Evolutionary conservation across 2,329 filamentous ascomycete species (phyloP), one percentile per base, ranked within the genome.

Genomic region (Fusarium tjaetaba): DNA sequence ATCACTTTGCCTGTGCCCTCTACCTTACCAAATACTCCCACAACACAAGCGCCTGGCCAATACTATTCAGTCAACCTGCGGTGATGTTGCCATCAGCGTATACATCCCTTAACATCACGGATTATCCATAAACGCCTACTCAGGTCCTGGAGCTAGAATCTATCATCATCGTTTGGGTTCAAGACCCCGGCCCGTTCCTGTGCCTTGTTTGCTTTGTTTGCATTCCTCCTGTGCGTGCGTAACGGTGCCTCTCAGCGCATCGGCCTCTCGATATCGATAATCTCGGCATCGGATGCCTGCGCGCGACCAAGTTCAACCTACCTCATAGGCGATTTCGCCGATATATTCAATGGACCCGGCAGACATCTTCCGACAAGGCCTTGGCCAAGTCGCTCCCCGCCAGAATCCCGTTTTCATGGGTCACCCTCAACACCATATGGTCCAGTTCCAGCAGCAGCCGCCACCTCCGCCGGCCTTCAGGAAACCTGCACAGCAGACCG

Each of bases 351-450:
- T 92, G 90, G 88, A 92, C 80, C 85, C 88, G 73, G 84, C 86
- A 71, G 86, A 87, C 78, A 84, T 91, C 78, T 90, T 91, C 77
- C 88, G 88, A 74, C 89, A 89, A 80, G 89, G 88, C 78, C 84
- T 90, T 67, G 85, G 84, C 63, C 80, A 83, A 55, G 82, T 84
- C 67, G 82, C 80, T 71, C 83, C 84, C 51, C 82, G 84, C 55
- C 79, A 79, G 63, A 77, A 76, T 79, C 80, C 80, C 42, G 72
- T 75, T 42, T 71, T 82, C 80, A 77, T 77, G 60, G 59, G 59
- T 46, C 76, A 78, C 51, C 52, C 68, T 30, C 79, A 77, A 51
- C 75, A 78, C 51, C 74, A 78, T 32, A 77, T 76, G 65, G 65
- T 59, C 38, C 74, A 73, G 36, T 56, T 64, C 22, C 74, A 78